Conservation (phyloP, 192 early-diverging fungal genomes). For the Phycomyces blakesleeanus region DNA sequence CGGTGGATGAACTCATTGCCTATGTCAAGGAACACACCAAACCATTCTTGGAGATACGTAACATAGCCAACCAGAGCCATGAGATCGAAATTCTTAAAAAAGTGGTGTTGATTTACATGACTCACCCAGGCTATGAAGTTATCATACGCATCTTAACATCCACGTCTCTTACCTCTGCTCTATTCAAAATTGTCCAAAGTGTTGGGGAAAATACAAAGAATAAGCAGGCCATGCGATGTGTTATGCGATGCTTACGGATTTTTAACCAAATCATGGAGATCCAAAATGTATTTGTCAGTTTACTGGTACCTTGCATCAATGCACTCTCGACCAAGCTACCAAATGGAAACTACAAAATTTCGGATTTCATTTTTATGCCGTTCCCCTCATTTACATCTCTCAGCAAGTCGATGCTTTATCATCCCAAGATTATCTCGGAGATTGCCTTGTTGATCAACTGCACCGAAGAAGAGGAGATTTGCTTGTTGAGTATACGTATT, state of each 20-base stretch:
- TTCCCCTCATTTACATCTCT: slow-evolving; percentile 62
- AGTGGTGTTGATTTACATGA: slow-evolving; percentile 12
- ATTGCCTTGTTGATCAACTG: slow-evolving; percentile 72
- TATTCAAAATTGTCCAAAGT: slow-evolving; percentile 65
- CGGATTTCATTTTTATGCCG: slow-evolving; percentile 27
- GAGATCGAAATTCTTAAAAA: slow-evolving; percentile 5
- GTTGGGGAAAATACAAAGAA: slow-evolving; percentile 10
- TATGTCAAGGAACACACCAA: background rate
- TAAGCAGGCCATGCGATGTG: slow-evolving; percentile 36
- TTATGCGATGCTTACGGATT: slow-evolving; percentile 55
- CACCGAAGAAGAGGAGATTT: slow-evolving; percentile 65
- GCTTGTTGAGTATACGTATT: slow-evolving; percentile 66
- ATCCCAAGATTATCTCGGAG: slow-evolving; percentile 61
- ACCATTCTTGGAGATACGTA: background rate
- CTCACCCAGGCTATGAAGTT: slow-evolving; percentile 86
- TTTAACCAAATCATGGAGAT: slow-evolving; percentile 62
- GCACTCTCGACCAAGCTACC: slow-evolving; percentile 22
- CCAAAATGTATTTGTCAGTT: slow-evolving; percentile 73
- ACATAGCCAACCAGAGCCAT: background rate
- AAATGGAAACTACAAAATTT: slow-evolving; percentile 34
- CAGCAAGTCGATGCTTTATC: slow-evolving; percentile 76
- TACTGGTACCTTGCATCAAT: slow-evolving; percentile 55
- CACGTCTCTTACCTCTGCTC: slow-evolving; percentile 58
- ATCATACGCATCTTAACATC: slow-evolving; percentile 72
- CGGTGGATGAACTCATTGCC: background rate